phyloP scores from a whole-genome alignment of 805 yeast species.

The Wickerhamomyces tratensis region DNA sequence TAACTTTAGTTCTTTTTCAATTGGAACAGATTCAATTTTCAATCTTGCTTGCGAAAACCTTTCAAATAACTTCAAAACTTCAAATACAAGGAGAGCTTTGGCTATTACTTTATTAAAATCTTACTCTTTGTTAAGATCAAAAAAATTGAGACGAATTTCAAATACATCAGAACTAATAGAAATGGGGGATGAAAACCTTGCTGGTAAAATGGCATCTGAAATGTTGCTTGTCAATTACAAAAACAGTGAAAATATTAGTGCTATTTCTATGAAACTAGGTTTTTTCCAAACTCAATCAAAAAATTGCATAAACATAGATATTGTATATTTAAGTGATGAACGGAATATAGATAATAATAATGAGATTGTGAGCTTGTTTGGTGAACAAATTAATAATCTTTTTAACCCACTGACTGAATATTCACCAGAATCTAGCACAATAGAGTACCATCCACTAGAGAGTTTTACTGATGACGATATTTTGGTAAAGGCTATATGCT shows the following conservation, averaged over 20 bases:
- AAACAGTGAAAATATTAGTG: constrained; percentile 51
- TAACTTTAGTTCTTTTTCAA: constrained; percentile 45
- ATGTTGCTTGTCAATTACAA: constrained; percentile 46
- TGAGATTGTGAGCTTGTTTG: constrained; percentile 63
- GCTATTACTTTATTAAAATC: constrained; percentile 69
- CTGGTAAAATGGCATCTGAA: constrained; percentile 67
- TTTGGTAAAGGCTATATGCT: constrained; percentile 44
- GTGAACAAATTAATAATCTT: constrained; percentile 78
- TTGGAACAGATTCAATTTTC: constrained; percentile 53
- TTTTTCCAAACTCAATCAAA: constrained; percentile 38
- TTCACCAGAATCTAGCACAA: constrained; percentile 81
- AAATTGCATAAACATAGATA: constrained; percentile 56
- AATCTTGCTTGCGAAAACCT: constrained; percentile 75
- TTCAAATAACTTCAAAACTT: constrained; percentile 31
- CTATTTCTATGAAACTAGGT: constrained; percentile 45
- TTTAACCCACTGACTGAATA: constrained; percentile 89
- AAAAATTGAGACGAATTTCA: too few relatives aligned
- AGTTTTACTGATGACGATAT: constrained; percentile 19
- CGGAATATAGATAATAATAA: constrained; percentile 57
- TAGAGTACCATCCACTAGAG: constrained; percentile 55
- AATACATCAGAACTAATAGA: too few relatives aligned
- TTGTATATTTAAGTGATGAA: constrained; percentile 53
- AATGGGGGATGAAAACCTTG: constrained; percentile 69
- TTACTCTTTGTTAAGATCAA: constrained; percentile 30
- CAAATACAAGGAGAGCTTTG: constrained; percentile 61